Base-by-base conservation (phyloP, 2,329 filamentous ascomycete species). In the Microcera coccophila region DNA sequence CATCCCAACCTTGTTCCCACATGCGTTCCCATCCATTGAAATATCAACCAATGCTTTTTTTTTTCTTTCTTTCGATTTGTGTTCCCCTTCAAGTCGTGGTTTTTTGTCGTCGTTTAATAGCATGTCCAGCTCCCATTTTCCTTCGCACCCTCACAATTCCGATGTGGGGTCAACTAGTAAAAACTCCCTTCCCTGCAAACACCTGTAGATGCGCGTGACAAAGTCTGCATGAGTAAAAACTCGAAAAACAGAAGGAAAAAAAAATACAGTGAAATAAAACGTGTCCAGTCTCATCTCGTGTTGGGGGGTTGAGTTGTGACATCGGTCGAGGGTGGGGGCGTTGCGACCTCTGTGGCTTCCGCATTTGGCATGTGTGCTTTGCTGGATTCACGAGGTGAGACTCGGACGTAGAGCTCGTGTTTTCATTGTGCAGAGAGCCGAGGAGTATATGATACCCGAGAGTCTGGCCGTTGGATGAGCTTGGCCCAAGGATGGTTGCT, bases 401-500 rank as follows among this genome's bases (percentile, higher is more conserved):
- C 31, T 33, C 31, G 31, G 31, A n/a, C n/a, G n/a, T n/a, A n/a
- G 29, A 16, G 9, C 29, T 14, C 9, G 15, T 32, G n/a, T 16
- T 16, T 42, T 57, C 42, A 60, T 57, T 55, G 57, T 19, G 63
- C 61, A 12, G 60, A 55, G 39, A 66, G 50, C 32, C 59, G 59
- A 16, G 39, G 54, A 14, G 55, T 45, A 44, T 54, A 60, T 31
- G 55, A 47, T 35, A 60, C 49, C 47, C 56, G 54, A 33, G 63
- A 48, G 18, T 57, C 51, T n/a, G 60, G 64, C 12, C 60, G 59
- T 39, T 59, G 63, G 36, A 68, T 66, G 42, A 68, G 50, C 48
- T 66, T 67, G 12, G 62, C 59, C 63, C 66, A 66, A 1, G 65
- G 65, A 42, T 63, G 58, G 21, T 62, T 65, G 56, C 60, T 67